Evolutionary conservation across 192 early-diverging fungal species (phyloP).

Genomic region (Coemansia sp.): DNA sequence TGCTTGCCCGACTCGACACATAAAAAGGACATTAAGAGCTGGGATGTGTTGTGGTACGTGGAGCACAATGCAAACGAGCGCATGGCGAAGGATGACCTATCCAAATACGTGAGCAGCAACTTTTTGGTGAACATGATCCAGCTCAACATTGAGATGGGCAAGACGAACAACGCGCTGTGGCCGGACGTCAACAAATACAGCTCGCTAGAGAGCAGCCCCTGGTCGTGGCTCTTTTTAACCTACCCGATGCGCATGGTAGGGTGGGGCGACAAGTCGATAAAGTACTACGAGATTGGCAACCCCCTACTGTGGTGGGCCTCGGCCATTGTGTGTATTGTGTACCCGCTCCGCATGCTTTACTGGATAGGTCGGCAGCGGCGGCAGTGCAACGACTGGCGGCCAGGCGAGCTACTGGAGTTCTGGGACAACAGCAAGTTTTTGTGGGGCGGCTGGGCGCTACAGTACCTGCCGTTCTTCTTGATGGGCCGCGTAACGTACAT

Average conservation of each 20-base stretch:
- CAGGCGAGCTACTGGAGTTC: conserved; percentile 52
- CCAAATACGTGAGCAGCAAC: conserved; percentile 28
- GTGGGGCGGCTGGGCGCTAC: conserved; percentile 76
- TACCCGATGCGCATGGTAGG: conserved; percentile 87
- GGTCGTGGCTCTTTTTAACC: conserved; percentile 82
- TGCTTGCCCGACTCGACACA: conserved; percentile 84
- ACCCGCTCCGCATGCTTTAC: conserved; percentile 26
- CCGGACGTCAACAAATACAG: conserved; percentile 53
- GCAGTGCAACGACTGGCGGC: conserved; percentile 18
- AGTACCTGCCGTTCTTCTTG: conserved; percentile 88
- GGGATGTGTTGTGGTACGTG: conserved; percentile 55
- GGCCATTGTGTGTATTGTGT: conserved; percentile 38
- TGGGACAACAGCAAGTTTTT: conserved; percentile 72
- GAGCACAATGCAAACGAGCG: conserved; percentile 38
- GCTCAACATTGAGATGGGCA: conserved; percentile 50
- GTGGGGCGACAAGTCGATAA: conserved; percentile 63
- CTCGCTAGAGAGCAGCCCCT: conserved; percentile 58
- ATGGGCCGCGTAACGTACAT: conserved; percentile 90
- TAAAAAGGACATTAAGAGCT: conserved; percentile 54
- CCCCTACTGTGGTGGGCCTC: conserved; percentile 82
- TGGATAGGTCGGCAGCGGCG: conserved; percentile 24
- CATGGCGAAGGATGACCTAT: conserved; percentile 35
- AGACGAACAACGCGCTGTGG: conserved; percentile 48
- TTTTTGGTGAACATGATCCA: conserved; percentile 38
- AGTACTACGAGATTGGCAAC: conserved; percentile 91